A percentile compares a stretch with the other conserved stretches of the same genome.
Conservation (phyloP, 306 rosid genomes). For the Fragaria iinumae region DNA sequence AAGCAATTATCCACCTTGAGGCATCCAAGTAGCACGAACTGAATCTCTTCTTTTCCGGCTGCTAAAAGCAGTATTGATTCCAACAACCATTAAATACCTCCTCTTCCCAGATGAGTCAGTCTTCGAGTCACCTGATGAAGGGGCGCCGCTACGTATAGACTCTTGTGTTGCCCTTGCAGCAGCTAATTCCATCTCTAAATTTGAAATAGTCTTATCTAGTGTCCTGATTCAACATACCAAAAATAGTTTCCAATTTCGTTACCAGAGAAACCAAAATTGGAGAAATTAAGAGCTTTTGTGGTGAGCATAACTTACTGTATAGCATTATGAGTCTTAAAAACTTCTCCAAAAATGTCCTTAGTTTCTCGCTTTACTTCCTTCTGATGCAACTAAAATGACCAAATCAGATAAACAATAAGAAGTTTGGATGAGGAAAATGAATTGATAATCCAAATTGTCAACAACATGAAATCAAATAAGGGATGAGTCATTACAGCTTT, state of each 20-base stretch:
- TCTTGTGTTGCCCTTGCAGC: constrained; percentile 90
- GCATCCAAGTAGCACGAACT: constrained; percentile 95
- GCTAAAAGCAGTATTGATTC: constrained; percentile 96
- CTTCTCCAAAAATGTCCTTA: constrained; percentile 51
- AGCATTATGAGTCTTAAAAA: constrained; percentile 68
- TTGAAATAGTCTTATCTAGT: constrained; percentile 87
- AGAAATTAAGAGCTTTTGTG: constrained; percentile 7
- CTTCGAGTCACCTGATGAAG: constrained; percentile 52
- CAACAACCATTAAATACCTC: constrained; percentile 85
- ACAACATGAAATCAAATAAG: neutral
- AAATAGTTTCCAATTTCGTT: constrained; percentile 2
- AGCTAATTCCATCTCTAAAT: constrained; percentile 89
- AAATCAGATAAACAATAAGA: constrained; percentile 28
- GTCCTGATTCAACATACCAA: constrained; percentile 42
- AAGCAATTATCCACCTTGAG: constrained; percentile 63
- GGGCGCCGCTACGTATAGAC: constrained; percentile 66
- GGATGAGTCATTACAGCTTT: constrained; percentile 53
- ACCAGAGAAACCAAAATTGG: constrained; percentile 7
- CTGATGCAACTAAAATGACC: constrained; percentile 58
- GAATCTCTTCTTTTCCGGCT: constrained; percentile 98
- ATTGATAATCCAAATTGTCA: neutral
- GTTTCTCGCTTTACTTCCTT: constrained; percentile 64
- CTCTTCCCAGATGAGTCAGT: constrained; percentile 52
- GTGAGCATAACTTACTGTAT: constrained; percentile 56
- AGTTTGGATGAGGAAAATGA: constrained; percentile 12